Percentiles rank a stretch among this genome's conserved stretches.
These are phyloP conservation scores for Teratosphaeria nubilosa DNA, from an alignment of 2,329 filamentous ascomycete species.

Conservation along the genomic window DNA sequence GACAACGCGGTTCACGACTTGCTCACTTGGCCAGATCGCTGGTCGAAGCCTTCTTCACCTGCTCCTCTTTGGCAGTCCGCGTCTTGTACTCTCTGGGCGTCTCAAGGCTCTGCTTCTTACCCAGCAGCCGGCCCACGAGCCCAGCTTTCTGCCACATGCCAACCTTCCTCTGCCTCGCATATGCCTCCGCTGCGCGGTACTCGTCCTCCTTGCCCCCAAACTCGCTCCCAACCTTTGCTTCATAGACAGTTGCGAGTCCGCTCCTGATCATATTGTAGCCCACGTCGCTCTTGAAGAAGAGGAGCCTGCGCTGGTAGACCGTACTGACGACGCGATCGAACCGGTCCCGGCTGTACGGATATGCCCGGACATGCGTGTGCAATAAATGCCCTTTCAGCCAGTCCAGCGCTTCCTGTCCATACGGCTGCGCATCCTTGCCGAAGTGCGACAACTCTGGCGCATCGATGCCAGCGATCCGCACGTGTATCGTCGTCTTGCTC, in stretches of 20 bases:
- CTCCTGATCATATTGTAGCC: conserved; percentile 79
- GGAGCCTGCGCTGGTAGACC: conserved; percentile 43
- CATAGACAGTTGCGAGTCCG: conserved; percentile 84
- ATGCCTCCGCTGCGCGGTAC: conserved; percentile 54
- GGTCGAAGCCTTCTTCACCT: conserved; percentile 1
- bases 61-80: conserved; percentile 21
- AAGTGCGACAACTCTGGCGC: conserved; percentile 91
- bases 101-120: conserved; percentile 53
- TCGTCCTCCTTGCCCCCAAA: conserved; percentile 59
- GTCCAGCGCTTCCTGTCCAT: conserved; percentile 64
- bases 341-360: conserved; percentile 77
- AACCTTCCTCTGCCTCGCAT: conserved; percentile 30
- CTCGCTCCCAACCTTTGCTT: conserved; percentile 80
- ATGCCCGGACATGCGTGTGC: conserved; percentile 65
- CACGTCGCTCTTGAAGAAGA: conserved; percentile 63
- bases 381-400: conserved; percentile 70
- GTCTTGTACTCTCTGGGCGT: conserved; percentile 83
- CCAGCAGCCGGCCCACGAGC: conserved; percentile 28
- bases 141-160: conserved; percentile 54
- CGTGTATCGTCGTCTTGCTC: conserved; percentile 54
- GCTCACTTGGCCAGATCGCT: not conserved
- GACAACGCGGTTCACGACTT: not conserved
- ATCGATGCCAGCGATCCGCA: conserved; percentile 85
- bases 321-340: conserved; percentile 86
- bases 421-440: conserved; percentile 77